These are phyloP conservation scores for Phytophthora citricola DNA, from an alignment of 352 stramenopile species.

Conservation along the genomic window DNA sequence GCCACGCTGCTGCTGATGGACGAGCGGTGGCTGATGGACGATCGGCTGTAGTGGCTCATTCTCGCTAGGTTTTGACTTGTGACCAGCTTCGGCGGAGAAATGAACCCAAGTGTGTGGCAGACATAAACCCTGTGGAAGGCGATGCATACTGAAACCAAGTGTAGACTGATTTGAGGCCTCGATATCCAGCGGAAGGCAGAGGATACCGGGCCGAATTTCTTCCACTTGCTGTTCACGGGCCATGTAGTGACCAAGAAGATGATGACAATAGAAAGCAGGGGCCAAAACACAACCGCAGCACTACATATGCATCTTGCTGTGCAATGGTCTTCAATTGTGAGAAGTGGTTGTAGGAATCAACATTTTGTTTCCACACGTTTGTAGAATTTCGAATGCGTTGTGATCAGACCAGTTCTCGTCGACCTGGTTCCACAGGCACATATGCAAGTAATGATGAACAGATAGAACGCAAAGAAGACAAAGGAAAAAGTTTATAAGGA, in stretches of 20 bases:
- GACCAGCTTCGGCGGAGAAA: constrained; percentile 4
- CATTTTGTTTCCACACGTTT: too few relatives aligned
- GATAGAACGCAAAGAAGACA: not conserved
- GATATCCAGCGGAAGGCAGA: constrained; percentile 20
- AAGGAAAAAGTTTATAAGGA: constrained; percentile 28
- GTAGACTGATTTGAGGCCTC: constrained; percentile 9
- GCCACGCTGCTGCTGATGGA: constrained; percentile 43
- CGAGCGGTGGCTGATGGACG: constrained; percentile 37
- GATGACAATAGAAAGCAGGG: constrained; percentile 2
- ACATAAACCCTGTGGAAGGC: constrained; percentile 5
- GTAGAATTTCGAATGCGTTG: too few relatives aligned
- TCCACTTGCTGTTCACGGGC: constrained; percentile 2
- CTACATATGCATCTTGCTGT: too few relatives aligned
- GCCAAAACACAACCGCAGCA: not conserved
- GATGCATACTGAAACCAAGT: constrained; percentile 21
- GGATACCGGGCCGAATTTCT: not conserved
- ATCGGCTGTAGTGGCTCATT: constrained; percentile 35
- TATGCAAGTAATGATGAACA: too few relatives aligned
- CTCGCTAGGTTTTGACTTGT: constrained; percentile 5
- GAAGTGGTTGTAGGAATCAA: too few relatives aligned
- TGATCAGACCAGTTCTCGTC: too few relatives aligned
- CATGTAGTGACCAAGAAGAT: constrained; percentile 6
- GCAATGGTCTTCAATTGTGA: too few relatives aligned
- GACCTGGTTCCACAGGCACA: too few relatives aligned
- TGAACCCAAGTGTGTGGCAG: constrained; percentile 17